These are phyloP conservation scores for Nicotiana noctiflora DNA, from an alignment of 257 asterid genomes.

Conservation along the genomic window DNA sequence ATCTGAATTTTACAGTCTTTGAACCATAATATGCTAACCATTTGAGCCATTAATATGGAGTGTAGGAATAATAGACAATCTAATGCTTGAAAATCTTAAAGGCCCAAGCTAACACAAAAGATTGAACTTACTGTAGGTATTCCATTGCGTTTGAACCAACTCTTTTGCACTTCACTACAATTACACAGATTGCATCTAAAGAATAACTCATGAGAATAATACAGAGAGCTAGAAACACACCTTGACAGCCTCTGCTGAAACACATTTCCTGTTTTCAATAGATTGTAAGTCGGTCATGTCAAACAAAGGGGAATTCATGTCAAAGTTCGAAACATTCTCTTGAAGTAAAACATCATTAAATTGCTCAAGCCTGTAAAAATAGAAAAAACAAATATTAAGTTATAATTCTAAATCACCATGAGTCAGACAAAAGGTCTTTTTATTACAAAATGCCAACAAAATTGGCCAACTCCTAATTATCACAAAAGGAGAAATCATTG, in stretches of 20 bases:
- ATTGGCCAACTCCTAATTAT: not conserved
- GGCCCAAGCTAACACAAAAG: no score
- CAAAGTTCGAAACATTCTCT: constrained; percentile 52
- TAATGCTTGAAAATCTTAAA: no score
- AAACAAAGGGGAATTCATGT: constrained; percentile 51
- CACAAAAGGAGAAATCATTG: not conserved
- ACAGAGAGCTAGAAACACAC: constrained; percentile 26
- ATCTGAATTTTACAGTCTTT: not conserved
- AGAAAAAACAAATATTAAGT: not conserved
- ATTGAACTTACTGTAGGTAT: no score
- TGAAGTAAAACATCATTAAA: constrained; percentile 77
- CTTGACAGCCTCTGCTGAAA: constrained; percentile 51
- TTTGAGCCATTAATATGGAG: not conserved
- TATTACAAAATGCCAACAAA: not conserved
- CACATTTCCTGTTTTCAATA: constrained; percentile 42
- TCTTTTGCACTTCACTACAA: no score
- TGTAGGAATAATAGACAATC: not conserved
- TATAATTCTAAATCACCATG: constrained; percentile 1
- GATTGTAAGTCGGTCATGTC: constrained; percentile 44
- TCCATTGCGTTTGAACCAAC: no score
- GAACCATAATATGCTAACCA: not conserved
- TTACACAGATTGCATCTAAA: no score
- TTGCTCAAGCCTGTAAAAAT: constrained; percentile 77
- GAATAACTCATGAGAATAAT: not conserved
- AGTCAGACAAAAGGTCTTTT: not conserved